Base-by-base conservation (phyloP, 202 grass and related monocot species). In the Carex sylvatica region DNA sequence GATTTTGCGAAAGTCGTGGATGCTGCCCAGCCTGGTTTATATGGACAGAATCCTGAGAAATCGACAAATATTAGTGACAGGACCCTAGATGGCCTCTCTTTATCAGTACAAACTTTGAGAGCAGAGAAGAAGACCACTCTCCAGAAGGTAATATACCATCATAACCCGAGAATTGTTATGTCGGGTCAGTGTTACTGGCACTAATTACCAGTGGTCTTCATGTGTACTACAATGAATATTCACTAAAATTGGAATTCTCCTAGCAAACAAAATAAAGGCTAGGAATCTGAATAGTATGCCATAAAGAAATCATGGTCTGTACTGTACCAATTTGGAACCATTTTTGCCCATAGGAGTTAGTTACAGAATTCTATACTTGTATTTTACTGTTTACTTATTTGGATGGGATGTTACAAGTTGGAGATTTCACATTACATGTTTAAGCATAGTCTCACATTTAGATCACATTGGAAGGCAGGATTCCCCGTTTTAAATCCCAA, bases 51-150 rank as follows among this genome's bases (percentile, higher is more conserved):
- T 78, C 83, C 86, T 71, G 88, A 90, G 58, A 79, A 89, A 81
- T 88, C 87, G 36, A 93, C 83, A 4, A 94, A 91, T 87, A 94
- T 97, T 54, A 93, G 92, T 67, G 74, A 97, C 71, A 88, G 79
- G n/a, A 97, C 92, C 63, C 84, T 97, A 31, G 85, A 97, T 61
- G 83, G 95, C 77, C 92, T 97, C 85, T 84, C 87, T 82, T 86
- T 89, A 83, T 81, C 85, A 82, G 88, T 94, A 80, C 84, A 91
- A 69, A 97, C 87, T 85, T 86, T 97, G 77, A 86, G 85, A 88
- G 81, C 73, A 16, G 92, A 94, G 81, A 97, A 94, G 71, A 90
- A 79, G 38, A 85, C 71, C 26, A 87, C 85, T 84, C 78, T 88
- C 67, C 81, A 79, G 3, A 97, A 93, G 90, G 95, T 97, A 47